A percentile compares a stretch with the other conserved stretches of the same genome.
Conservation (phyloP, 768 basidiomycete genomes). For the Pleurotus ostreatus region DNA sequence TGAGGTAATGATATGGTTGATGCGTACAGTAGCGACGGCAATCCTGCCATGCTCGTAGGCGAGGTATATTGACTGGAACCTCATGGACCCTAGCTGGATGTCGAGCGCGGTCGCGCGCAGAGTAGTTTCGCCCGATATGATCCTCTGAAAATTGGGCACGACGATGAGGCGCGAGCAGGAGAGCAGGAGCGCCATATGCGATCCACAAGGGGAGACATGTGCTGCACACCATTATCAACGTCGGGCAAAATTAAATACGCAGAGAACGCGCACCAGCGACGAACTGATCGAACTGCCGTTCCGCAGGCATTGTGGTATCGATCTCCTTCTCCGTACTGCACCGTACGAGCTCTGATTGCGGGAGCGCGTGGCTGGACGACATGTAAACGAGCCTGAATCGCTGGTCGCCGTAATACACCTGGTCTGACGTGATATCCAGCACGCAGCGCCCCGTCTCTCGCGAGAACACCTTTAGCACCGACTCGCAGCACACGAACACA, state of each 20-base stretch:
- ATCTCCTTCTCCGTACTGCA: no score
- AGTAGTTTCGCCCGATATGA: conserved; percentile 22
- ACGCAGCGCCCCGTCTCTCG: conserved; percentile 42
- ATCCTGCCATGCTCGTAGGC: conserved; percentile 42
- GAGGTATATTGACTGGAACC: conserved; percentile 39
- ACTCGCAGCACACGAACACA: conserved; percentile 54
- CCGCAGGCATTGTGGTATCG: not conserved
- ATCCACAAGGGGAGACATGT: conserved; percentile 46
- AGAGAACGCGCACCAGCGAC: conserved; percentile 32
- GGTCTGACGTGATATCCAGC: conserved; percentile 36
- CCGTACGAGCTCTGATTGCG: no score
- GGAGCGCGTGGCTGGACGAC: no score
- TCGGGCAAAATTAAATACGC: no score
- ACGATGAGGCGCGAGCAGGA: conserved; percentile 36
- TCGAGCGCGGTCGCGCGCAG: conserved; percentile 32
- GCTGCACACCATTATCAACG: conserved; percentile 19
- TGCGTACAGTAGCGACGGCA: conserved; percentile 47
- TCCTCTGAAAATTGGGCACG: conserved; percentile 37
- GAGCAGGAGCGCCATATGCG: conserved; percentile 38
- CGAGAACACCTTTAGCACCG: conserved; percentile 49
- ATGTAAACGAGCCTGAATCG: no score
- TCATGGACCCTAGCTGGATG: conserved; percentile 36
- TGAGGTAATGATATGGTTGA: no score
- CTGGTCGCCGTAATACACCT: conserved; percentile 22
- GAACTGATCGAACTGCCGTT: conserved; percentile 36